phyloP scores from a whole-genome alignment of 2,329 filamentous ascomycete genomes.

The Pestalotiopsis sp. region DNA sequence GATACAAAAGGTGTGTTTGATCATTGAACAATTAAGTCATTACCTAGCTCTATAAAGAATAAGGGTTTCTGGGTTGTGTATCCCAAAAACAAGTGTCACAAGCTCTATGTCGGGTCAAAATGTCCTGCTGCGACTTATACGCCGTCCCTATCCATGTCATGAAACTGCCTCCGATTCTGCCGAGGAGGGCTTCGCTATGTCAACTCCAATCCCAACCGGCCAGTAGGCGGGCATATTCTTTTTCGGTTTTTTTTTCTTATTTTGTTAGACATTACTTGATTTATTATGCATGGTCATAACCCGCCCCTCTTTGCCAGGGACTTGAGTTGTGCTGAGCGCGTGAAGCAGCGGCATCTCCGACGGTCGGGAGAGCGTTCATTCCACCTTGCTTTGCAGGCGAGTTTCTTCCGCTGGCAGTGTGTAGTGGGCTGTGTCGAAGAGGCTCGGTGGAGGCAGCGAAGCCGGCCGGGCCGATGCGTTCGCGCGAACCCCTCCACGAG shows the following conservation, averaged over 20 bases:
- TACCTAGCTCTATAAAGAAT: neutral
- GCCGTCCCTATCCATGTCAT: neutral
- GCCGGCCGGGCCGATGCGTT: constrained; percentile 26
- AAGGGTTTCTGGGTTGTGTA: neutral
- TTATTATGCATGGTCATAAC: constrained; percentile 42
- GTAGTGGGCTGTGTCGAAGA: constrained; percentile 1
- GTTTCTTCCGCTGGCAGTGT: neutral
- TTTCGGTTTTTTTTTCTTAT: neutral
- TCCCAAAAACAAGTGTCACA: neutral
- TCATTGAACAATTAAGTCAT: neutral
- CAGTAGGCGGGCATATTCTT: neutral
- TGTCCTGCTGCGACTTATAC: neutral
- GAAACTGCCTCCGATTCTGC: neutral
- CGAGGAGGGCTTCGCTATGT: neutral
- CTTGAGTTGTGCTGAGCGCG: constrained; percentile 40
- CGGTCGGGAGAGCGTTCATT: neutral
- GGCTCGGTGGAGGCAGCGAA: neutral
- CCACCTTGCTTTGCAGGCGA: constrained; percentile 1
- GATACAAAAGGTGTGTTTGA: neutral
- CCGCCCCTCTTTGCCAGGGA: constrained; percentile 58
- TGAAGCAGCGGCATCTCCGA: neutral
- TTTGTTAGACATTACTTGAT: neutral
- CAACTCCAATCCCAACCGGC: neutral
- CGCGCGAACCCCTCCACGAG: constrained; percentile 31
- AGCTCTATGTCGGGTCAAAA: neutral